Evolutionary conservation across 495 filamentous ascomycete genomes (phyloP), one percentile per base, ranked within the genome.

Genomic region (Chaetomidium leptoderma): DNA sequence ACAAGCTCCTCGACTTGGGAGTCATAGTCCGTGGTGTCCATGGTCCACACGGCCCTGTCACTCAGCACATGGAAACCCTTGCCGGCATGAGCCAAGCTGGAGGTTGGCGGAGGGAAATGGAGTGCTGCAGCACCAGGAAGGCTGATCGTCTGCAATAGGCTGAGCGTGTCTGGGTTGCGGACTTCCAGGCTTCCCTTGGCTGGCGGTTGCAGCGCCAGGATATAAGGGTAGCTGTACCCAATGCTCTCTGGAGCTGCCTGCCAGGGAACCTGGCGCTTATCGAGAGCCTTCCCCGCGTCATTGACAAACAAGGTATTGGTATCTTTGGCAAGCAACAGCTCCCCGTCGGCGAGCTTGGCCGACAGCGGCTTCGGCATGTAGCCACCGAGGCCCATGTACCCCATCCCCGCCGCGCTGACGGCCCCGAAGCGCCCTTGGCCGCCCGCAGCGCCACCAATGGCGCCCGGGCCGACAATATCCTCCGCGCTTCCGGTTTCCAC

Each of bases 221-320:
- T 78, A 66, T 97, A 99, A 0, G 93, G 93, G 65, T 99, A 97
- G 40, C 90, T 95, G 66, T 96, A 97, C 39, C 92, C 95, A 51
- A 99, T 83, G 44, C 86, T 82, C 58, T 95, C 91, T 2, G 93
- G 95, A 1, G 91, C 91, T 50, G 84, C 78, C 29, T 85, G 81
- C 93, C 93, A 99, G 10, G 90, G 91, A 27, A 97, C 83, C 72
- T 97, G 92, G 40, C 89, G 80, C 65, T 90, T 87, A 19, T 92
- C 88, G 3, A 95, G 67, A 1, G 91, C 79, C 56, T 89, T 91
- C 1, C 91, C 95, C 8, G 91, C 80, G 24, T 82, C 80, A 55
- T 95, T 85, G 57, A 96, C 88, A 63, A 97, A 99, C 40, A 95
- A 76, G 1, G 91, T 95, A 66, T 97, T 96, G 65, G 96, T 90